phyloP scores from a whole-genome alignment of 2,329 filamentous ascomycete genomes.

The Aspergillus vadensis region DNA sequence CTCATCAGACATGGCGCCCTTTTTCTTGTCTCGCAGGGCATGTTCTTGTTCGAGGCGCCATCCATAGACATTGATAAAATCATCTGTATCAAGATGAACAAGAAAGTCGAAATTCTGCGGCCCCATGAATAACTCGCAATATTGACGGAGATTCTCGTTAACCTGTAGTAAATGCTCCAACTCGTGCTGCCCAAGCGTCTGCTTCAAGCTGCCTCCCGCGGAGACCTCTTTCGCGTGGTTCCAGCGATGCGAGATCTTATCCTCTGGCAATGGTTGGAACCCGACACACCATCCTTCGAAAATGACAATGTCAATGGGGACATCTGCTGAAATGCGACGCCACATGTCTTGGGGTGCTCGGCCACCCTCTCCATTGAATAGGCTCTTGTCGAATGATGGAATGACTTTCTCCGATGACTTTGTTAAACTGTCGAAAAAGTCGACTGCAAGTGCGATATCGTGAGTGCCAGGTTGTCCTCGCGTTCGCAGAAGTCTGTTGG shows the following conservation, averaged over 20 bases:
- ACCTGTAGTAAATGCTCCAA: background rate
- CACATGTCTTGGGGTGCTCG: background rate
- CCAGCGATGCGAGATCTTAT: background rate
- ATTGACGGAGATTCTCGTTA: background rate
- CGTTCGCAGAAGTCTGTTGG: background rate
- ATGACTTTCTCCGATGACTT: background rate
- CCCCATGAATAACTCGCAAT: background rate
- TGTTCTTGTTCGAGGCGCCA: constrained; percentile 5
- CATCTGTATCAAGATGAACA: background rate
- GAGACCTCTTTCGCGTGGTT: background rate
- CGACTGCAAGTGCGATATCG: background rate
- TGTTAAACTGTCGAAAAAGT: background rate
- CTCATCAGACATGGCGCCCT: background rate
- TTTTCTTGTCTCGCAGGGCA: background rate
- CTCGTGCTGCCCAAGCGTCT: background rate
- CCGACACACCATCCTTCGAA: constrained; percentile 1
- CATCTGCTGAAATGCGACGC: background rate
- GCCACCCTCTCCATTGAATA: background rate
- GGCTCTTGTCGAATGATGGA: background rate
- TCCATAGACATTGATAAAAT: background rate
- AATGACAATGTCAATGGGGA: background rate
- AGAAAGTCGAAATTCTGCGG: background rate
- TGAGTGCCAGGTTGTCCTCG: background rate
- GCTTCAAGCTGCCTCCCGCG: background rate
- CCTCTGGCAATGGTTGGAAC: background rate